Conservation (phyloP, 1,284 basidiomycete genomes). For the Marasmius oreades region DNA sequence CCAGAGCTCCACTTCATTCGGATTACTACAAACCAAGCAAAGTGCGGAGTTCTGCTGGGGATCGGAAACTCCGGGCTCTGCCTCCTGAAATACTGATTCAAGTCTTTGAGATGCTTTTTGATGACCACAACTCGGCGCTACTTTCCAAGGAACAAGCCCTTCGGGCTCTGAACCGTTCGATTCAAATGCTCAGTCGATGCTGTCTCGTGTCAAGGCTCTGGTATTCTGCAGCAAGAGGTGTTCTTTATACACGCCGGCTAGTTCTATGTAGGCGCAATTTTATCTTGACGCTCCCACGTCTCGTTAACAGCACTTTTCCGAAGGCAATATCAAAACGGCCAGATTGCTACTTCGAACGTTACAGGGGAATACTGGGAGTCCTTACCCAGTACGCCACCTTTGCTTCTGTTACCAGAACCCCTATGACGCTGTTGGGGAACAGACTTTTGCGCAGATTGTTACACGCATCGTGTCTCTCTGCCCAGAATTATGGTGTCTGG, state of each 20-base stretch:
- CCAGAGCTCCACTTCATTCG: neutral
- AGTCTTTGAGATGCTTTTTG: neutral
- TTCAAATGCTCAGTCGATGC: neutral
- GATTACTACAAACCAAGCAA: neutral
- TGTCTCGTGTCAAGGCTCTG: neutral
- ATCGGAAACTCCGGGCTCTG: neutral
- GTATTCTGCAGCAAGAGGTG: neutral
- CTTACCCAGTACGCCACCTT: neutral
- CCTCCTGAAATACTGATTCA: neutral
- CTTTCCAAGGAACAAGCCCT: neutral
- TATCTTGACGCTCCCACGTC: neutral
- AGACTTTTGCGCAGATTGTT: neutral
- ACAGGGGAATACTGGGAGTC: neutral
- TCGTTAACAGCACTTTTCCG: neutral
- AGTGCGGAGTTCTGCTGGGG: neutral
- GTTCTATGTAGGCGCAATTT: neutral
- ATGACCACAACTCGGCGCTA: neutral
- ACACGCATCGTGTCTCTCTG: neutral
- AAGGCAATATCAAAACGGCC: neutral
- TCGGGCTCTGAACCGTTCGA: neutral
- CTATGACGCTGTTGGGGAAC: neutral
- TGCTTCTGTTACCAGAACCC: neutral
- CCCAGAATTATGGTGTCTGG: neutral
- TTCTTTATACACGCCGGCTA: neutral
- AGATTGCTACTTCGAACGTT: neutral